These are phyloP conservation scores for Beta corolliflora DNA, from an alignment of 179 eudicot species.

Conservation along the genomic window DNA sequence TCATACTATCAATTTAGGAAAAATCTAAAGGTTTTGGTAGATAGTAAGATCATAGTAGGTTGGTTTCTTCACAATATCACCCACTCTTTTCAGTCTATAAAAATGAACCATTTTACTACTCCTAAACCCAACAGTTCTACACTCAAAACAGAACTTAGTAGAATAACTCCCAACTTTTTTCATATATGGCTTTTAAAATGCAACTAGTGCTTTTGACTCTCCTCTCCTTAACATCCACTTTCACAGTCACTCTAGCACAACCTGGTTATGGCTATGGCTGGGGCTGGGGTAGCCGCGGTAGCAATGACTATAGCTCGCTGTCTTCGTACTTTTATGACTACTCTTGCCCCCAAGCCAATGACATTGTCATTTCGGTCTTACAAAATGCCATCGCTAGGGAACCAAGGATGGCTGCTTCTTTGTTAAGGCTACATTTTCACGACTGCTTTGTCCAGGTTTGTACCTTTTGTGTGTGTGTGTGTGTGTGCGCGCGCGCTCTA, in stretches of 20 bases:
- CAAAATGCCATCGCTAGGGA: conserved; percentile 59
- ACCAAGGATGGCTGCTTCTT: conserved; percentile 86
- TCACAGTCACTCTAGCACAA: conserved; percentile 42
- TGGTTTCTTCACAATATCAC: conserved; percentile 13
- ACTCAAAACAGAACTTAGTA: conserved; percentile 20
- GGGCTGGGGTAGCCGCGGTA: conserved; percentile 34
- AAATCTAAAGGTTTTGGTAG: conserved; percentile 41
- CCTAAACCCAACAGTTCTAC: conserved; percentile 20
- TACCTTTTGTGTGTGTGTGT: neutral
- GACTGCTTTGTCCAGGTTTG: conserved; percentile 92
- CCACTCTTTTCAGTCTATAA: conserved; percentile 25
- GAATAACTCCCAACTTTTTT: too few relatives aligned
- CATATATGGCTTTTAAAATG: conserved; percentile 20
- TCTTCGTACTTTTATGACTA: conserved; percentile 57
- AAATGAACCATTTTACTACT: conserved; percentile 4
- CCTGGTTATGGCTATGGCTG: conserved; percentile 46
- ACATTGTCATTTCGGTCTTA: conserved; percentile 71
- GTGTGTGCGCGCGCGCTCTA: neutral
- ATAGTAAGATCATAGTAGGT: conserved; percentile 40
- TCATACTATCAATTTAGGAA: conserved; percentile 23
- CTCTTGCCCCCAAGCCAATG: conserved; percentile 84
- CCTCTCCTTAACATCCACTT: conserved; percentile 26
- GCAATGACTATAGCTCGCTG: conserved; percentile 38
- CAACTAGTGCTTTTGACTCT: conserved; percentile 27
- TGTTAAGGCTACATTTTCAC: conserved; percentile 92